phyloP scores from a whole-genome alignment of 164 flowering plant genomes.

The Vitis vinifera region ASM3070453v1 NC_081811.1:3030001-3030500 shows the following conservation, averaged over 20 bases:
- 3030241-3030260: constrained; percentile 12
- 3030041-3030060: no score
- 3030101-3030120: no score
- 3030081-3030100: no score
- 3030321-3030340: constrained; percentile 16
- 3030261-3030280: constrained; percentile 11
- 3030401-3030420: neutral
- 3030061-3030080: no score
- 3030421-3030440: neutral
- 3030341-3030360: constrained; percentile 19
- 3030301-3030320: constrained; percentile 8
- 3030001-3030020: neutral
- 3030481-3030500: neutral
- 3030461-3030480: constrained; percentile 2
- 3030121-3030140: neutral
- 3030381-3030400: constrained; percentile 4
- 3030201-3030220: constrained; percentile 17
- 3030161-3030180: neutral
- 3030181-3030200: constrained; percentile 10
- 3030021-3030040: no score
- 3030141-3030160: neutral
- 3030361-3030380: constrained; percentile 10
- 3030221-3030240: constrained; percentile 8
- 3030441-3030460: neutral
- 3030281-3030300: constrained; percentile 13